Evolutionary conservation across 192 early-diverging fungal genomes (phyloP), one percentile per base, ranked within the genome.

Genomic region (Chytriomyces sp.): DNA sequence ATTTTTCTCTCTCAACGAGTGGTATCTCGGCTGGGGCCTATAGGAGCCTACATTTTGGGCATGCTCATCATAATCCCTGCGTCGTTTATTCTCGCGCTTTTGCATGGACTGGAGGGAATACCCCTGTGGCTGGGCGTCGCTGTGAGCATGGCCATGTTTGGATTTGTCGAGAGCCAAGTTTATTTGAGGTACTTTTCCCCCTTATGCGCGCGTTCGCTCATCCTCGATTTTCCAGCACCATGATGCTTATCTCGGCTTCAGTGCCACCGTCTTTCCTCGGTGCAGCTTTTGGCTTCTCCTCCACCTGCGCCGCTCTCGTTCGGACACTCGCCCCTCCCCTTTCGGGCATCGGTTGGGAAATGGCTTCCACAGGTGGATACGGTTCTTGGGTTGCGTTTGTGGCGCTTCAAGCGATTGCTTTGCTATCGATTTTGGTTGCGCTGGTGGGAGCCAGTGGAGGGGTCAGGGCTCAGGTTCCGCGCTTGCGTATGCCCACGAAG

Each of bases 81-180:
- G 40, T 34, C 55, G 17, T 28, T 63, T 5, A n/a, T n/a, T 19
- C 17, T 55, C 2, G 38, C 12, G 33, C 22, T 67, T 0, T 4
- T 58, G 12, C 25, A 26, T n/a, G 49, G 22, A n/a, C 22, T 2
- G 7, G 14, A 12, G 7, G 28, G 52, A 1, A 31, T 8, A 17
- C 22, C 12, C 14, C 2, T 34, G 26, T 67, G 64, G 64, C 8
- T 26, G 8, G n/a, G n/a, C 34, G 41, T 49, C 10, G 10, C 34
- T 14, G 72, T 54, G 14, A 32, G 74, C 34, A 32, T 81, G 55
- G 58, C 54, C 52, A 6, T 70, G 5, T 41, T 81, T 19, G 79
- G 79, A 33, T 37, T 60, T 38, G 66, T 69, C n/a, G 79, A 81
- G 52, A 61, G 63, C 17, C 12, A 65, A 28, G 67, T 64, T 5